Evolutionary conservation across 2,329 filamentous ascomycete genomes (phyloP), one percentile per base, ranked within the genome.

Genomic region (Cladosporium sp.): DNA sequence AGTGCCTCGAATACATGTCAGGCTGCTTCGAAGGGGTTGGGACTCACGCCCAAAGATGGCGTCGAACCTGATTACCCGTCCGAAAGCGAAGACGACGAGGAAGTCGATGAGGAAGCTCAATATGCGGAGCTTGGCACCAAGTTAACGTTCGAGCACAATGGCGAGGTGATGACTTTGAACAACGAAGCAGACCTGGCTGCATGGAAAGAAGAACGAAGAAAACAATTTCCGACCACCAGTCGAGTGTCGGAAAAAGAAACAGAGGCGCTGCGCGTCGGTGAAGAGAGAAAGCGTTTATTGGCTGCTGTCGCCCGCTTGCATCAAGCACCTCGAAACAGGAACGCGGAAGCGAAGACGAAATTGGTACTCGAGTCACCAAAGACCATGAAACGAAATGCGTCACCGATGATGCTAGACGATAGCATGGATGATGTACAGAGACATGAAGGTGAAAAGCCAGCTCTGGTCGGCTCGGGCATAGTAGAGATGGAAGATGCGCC

Each of bases 191-290:
- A 97, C 68, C 80, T 97, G 56, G 82, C 84, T 22, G 83, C 84
- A 6, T 97, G 91, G 85, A 84, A 95, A 61, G 85, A 85, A 50
- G 91, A 96, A 71, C 85, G 93, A 59, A 88, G 82, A 69, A 87
- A 84, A 63, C 86, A 87, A 52, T 97, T 84, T 70, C 93, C 93
- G 1, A 97, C 92, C 2, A 83, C 84, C 70, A 83, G 84, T 59
- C 85, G 89, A 56, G 77, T 85, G 61, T 80, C 84, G 60, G 83
- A 83, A 62, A 89, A 62, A 65, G 62, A 64, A 20, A 61, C 61
- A 7, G 64, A 72, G 60, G 66, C 64, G 22, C 60, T 64, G 15
- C 58, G 63, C 9, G 61, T 70, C 12, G 70, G 68, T 7, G 63
- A 62, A 10, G 68, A 71, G 60, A 62, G 69, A 65, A 35, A 67